These are phyloP conservation scores for Xylaria sp. DNA, from an alignment of 2,329 filamentous ascomycete genomes.

Conservation along the genomic window DNA sequence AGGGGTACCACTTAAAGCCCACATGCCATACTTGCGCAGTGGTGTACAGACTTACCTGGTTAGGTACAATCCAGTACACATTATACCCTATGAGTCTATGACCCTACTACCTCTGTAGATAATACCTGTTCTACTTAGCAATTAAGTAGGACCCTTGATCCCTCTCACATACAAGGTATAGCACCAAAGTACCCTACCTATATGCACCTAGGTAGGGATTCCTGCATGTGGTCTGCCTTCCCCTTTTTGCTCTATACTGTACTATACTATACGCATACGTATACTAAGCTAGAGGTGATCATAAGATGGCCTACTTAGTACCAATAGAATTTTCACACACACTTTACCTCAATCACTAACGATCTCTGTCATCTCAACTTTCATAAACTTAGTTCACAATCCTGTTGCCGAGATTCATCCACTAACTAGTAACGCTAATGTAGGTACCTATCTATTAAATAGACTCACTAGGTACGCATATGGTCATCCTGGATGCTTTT, in stretches of 20 bases:
- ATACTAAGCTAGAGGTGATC: too few relatives aligned
- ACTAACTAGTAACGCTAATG: background rate
- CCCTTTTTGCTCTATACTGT: background rate
- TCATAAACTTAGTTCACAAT: background rate
- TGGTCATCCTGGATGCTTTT: background rate
- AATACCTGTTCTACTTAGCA: too few relatives aligned
- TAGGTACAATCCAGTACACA: too few relatives aligned
- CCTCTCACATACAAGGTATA: background rate
- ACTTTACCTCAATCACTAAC: too few relatives aligned
- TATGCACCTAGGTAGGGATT: background rate
- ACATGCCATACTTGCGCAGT: too few relatives aligned
- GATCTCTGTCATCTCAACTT: background rate
- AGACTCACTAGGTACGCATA: background rate
- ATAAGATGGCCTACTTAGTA: background rate
- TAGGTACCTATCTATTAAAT: background rate
- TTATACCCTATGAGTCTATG: too few relatives aligned
- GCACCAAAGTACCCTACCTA: background rate
- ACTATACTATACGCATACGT: background rate
- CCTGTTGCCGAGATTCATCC: background rate
- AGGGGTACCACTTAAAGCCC: too few relatives aligned
- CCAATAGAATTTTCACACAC: too few relatives aligned
- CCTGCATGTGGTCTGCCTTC: background rate
- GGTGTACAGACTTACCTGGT: too few relatives aligned
- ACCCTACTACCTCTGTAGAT: too few relatives aligned
- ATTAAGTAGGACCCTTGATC: too few relatives aligned